Conservation (phyloP, 139 green algal species). For the Chlorella vulgaris region DNA sequence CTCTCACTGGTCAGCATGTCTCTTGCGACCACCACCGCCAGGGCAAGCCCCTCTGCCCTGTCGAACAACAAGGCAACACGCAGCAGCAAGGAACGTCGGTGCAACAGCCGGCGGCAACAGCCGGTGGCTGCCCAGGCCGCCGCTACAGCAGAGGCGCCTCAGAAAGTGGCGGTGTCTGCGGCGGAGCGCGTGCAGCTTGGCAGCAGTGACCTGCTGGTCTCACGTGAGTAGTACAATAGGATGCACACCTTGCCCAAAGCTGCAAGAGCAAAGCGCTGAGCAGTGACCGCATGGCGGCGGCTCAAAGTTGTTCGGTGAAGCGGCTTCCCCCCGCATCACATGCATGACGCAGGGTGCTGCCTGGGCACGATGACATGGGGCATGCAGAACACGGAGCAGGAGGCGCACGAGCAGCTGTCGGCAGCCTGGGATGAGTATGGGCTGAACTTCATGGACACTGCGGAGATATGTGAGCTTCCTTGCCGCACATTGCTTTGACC, state of each 20-base stretch:
- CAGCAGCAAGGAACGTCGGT: too few relatives aligned
- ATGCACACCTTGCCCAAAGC: too few relatives aligned
- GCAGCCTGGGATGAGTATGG: slow-evolving; percentile 60
- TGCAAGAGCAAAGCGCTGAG: too few relatives aligned
- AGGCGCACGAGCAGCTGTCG: slow-evolving; percentile 68
- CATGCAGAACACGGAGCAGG: slow-evolving; percentile 69
- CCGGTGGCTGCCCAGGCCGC: neutral
- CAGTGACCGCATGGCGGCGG: too few relatives aligned
- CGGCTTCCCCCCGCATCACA: too few relatives aligned
- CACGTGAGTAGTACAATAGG: slow-evolving; percentile 25
- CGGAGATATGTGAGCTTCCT: neutral
- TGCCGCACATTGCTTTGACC: too few relatives aligned
- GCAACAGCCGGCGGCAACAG: neutral
- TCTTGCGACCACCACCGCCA: too few relatives aligned
- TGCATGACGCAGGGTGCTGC: slow-evolving; percentile 25
- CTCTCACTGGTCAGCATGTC: too few relatives aligned
- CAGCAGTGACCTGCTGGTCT: slow-evolving; percentile 37
- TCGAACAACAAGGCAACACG: too few relatives aligned
- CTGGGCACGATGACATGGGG: slow-evolving; percentile 74
- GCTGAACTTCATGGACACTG: slow-evolving; percentile 93
- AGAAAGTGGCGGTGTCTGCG: slow-evolving; percentile 1
- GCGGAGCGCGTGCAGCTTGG: slow-evolving; percentile 28
- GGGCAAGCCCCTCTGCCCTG: too few relatives aligned
- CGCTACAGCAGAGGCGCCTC: neutral
- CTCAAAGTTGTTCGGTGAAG: too few relatives aligned